phyloP scores from a whole-genome alignment of 2,329 filamentous ascomycete species.

The Trichoderma sp. region DNA sequence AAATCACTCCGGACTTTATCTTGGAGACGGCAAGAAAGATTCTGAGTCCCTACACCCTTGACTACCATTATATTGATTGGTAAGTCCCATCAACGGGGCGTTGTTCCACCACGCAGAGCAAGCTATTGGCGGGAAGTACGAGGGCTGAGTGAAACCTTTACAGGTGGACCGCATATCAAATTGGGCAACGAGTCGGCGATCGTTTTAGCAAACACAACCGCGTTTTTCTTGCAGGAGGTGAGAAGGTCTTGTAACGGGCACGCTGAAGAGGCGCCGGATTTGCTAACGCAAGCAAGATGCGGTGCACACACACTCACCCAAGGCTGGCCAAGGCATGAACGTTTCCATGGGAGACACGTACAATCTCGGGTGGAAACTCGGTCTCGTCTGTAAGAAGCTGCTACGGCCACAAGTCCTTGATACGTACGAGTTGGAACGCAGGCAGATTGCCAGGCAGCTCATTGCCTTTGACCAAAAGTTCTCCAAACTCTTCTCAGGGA shows the following conservation, averaged over 20 bases:
- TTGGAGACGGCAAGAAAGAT: slow-evolving; percentile 61
- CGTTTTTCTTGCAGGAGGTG: slow-evolving; percentile 67
- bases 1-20: slow-evolving; percentile 62
- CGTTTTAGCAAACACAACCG: slow-evolving; percentile 54
- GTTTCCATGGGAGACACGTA: slow-evolving; percentile 62
- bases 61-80: slow-evolving; percentile 63
- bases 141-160: not conserved
- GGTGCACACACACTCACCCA: slow-evolving; percentile 53
- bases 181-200: slow-evolving; percentile 61
- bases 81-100: slow-evolving; percentile 32
- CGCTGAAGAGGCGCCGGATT: not conserved
- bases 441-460: slow-evolving; percentile 60
- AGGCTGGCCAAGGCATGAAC: slow-evolving; percentile 71
- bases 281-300: slow-evolving; percentile 42
- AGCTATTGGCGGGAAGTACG: not conserved
- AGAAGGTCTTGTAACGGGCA: slow-evolving; percentile 36
- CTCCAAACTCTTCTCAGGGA: slow-evolving; percentile 53
- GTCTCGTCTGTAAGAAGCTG: slow-evolving; percentile 43
- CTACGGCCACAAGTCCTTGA: slow-evolving; percentile 41
- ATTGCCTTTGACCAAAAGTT: slow-evolving; percentile 62
- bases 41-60: slow-evolving; percentile 64
- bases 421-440: slow-evolving; percentile 52
- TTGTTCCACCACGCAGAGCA: not conserved
- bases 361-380: slow-evolving; percentile 57
- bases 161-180: slow-evolving; percentile 46